Conservation (phyloP, 1,284 basidiomycete genomes). For the Sutorius eximius region DNA sequence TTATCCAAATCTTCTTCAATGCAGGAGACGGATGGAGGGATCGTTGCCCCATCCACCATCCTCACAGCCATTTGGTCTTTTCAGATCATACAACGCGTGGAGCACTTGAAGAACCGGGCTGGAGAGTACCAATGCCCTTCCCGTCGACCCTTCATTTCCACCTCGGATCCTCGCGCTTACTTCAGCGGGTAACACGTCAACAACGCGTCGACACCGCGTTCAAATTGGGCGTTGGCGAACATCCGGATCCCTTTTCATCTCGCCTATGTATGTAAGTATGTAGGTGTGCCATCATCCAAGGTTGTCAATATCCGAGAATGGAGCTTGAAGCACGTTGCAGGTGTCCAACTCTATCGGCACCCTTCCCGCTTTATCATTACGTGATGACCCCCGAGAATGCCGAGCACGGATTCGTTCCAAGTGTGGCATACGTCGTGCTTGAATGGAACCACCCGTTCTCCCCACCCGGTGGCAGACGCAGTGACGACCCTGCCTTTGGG, state of each 20-base stretch:
- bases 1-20: too few species aligned
- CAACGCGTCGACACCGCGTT: slow-evolving; percentile 1
- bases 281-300: neutral
- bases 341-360: neutral
- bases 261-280: neutral
- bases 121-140: too few species aligned
- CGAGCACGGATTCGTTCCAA: neutral
- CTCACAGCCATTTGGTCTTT: too few species aligned
- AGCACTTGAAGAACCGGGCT: too few species aligned
- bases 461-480: too few species aligned
- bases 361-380: neutral
- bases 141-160: neutral
- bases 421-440: neutral
- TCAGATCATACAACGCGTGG: too few species aligned
- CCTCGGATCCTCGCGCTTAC: neutral
- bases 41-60: too few species aligned
- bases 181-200: neutral
- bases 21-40: too few species aligned
- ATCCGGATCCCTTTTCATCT: neutral
- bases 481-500: neutral
- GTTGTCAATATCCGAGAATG: neutral
- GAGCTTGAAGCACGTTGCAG: neutral
- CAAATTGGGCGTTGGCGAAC: neutral
- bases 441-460: neutral
- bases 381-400: neutral